Base-by-base conservation (phyloP, 2,329 filamentous ascomycete species). In the Penicillium rolfsii region DNA sequence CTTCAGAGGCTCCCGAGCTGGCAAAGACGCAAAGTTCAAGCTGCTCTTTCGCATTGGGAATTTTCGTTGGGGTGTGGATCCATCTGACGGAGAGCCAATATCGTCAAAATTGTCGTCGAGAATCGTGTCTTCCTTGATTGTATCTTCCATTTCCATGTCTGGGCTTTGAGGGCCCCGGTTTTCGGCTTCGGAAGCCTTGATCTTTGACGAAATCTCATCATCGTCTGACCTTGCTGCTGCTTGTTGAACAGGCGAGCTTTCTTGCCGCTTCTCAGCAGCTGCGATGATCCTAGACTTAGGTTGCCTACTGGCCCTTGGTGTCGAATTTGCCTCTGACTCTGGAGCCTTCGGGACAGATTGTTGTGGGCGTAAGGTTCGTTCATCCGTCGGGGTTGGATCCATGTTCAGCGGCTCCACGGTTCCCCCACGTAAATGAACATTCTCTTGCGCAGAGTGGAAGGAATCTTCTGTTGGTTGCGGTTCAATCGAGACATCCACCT, bases 41-140 rank as follows among this genome's bases (percentile, higher is more conserved):
- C 94, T 98, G 77, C 93, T 97, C 82, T 98, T 98, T 62, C 94
- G 89, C 67, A 96, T 85, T 33, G 91, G 82, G 1, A 90, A 89
- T 67, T 91, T 71, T 55, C 91, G 71, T 55, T 78, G 79, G 6
- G 81, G 81, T 16, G 79, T 81, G 33, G 79, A 81, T 7, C 71
- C 76, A 60, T 81, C 79, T 1, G 81, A 83, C 19, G 80, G 79
- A 19, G 80, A 81, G 45, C 76, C 79, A 30, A 81, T 78, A 53
- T 81, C 80, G 60, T 82, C 80, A 52, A 80, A 71, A 46, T 72
- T 73, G 48, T 78, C 74, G 46, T 77, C 74, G 19, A 77, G 66
- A 28, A 71, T 68, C 38, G 70, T 71, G 28, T 77, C 73, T 45
- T 75, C 72, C 45, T 71, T 72, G 11, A 50, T 67, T 35, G 57